A percentile compares a stretch with the other conserved stretches of the same genome.
These are phyloP conservation scores for Saprolegnia parasitica DNA, from an alignment of 352 stramenopile species.

Conservation along the genomic window DNA sequence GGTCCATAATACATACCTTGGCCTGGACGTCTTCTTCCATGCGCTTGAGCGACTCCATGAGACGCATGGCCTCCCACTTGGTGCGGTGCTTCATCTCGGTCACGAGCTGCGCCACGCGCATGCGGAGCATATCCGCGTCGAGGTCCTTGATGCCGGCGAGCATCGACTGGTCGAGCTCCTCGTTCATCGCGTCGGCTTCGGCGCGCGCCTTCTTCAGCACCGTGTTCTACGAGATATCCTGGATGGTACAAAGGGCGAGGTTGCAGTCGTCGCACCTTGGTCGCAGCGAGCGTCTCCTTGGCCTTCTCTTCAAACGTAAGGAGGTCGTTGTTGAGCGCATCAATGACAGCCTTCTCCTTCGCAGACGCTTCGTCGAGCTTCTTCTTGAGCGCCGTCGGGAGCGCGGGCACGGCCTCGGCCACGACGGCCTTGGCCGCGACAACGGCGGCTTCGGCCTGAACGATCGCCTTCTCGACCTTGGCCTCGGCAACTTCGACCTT, in stretches of 20 bases:
- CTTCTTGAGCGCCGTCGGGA: conserved; percentile 41
- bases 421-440: conserved; percentile 33
- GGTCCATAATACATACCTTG: too few relatives aligned
- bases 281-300: conserved; percentile 15
- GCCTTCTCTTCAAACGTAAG: conserved; percentile 16
- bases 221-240: conserved; percentile 26
- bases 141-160: conserved; percentile 62
- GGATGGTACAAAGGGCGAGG: too few relatives aligned
- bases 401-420: conserved; percentile 31
- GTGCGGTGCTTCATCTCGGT: conserved; percentile 86
- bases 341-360: conserved; percentile 36
- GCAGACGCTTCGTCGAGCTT: conserved; percentile 55
- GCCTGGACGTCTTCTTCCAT: conserved; percentile 78
- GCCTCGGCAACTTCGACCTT: conserved; percentile 30
- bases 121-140: conserved; percentile 59
- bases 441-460: conserved; percentile 13
- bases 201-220: conserved; percentile 54
- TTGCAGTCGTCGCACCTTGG: background rate
- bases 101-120: conserved; percentile 69
- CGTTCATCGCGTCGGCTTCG: conserved; percentile 44
- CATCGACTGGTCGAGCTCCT: conserved; percentile 73
- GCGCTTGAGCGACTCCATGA: conserved; percentile 63
- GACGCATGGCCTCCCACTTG: conserved; percentile 74
- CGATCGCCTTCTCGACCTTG: conserved; percentile 36
- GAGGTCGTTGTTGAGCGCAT: conserved; percentile 32